Evolutionary conservation across 495 filamentous ascomycete species (phyloP).

Genomic region (Clohesyomyces aquaticus): DNA sequence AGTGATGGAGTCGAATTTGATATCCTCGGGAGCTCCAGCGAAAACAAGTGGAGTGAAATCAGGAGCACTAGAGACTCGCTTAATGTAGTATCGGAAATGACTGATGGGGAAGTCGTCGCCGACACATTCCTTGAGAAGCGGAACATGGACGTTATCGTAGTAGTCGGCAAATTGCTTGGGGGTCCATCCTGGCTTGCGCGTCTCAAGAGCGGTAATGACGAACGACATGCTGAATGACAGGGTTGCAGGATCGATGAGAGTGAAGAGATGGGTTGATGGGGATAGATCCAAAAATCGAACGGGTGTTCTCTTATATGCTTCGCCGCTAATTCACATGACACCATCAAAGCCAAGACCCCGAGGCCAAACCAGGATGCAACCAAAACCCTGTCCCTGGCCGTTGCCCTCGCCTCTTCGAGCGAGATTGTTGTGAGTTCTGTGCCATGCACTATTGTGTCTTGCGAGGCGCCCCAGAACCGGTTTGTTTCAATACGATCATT

Average conservation of each 20-base stretch:
- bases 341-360: too few species aligned
- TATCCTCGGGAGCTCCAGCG: not conserved
- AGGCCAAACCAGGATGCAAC: too few species aligned
- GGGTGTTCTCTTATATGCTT: not conserved
- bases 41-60: not conserved
- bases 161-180: not conserved
- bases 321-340: too few species aligned
- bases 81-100: slow-evolving; percentile 9
- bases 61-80: not conserved
- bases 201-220: not conserved
- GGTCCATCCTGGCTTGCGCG: not conserved
- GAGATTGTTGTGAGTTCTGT: too few species aligned
- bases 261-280: not conserved
- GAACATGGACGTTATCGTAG: slow-evolving; percentile 9
- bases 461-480: too few species aligned
- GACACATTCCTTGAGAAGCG: not conserved
- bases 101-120: not conserved
- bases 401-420: too few species aligned
- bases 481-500: too few species aligned
- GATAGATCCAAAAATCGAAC: not conserved
- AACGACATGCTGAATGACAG: slow-evolving; percentile 1
- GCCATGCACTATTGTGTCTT: too few species aligned
- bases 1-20: slow-evolving; percentile 1
- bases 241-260: not conserved
- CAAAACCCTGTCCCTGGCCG: too few species aligned